Evolutionary conservation across 129 eudicot genomes (phyloP), one percentile per base, ranked within the genome.

Genomic region (Gnaphalium uliginosum): DNA sequence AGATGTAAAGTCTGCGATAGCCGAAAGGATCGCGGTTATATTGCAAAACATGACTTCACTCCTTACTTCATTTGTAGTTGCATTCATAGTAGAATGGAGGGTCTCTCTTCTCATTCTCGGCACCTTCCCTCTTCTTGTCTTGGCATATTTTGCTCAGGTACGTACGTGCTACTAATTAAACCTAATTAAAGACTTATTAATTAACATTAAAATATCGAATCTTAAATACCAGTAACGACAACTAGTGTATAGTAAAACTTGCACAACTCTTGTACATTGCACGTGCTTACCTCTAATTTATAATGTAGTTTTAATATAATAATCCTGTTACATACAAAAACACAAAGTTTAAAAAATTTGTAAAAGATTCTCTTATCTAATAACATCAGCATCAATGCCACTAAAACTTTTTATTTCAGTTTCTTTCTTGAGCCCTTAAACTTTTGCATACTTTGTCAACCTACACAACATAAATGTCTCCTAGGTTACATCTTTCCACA

Each of bases 11-110:
- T 90, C 98, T 0, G 98, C 98, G 5, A 89, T 93, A 2, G 93
- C 98, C 0, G 98, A 90, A 72, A 81, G 98, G 85, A 93, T 93
- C 54, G 89, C 98, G 5, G 98, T 93, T 43, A 85, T 93, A 84
- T 79, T 93, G 76, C 98, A 93, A 32, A 93, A 93, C 81, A 91
- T 93, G 98, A 90, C 98, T 3, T 93, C 98, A n/a, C 97, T 93
- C 19, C 96, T 93, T 23, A 90, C 97, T 32, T 93, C 98, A 48
- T 93, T 93, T 86, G 89, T 93, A 43, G 98, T 93, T 21, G 98
- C 98, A 19, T 93, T 93, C 87, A 85, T 90, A 41, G 89, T 93
- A 25, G 98, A 93, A 81, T 93, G 98, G 98, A 88, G 98, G 76
- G 98, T 93, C 78, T 90, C 98, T 15, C 91, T 90, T 73, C 98